Base-by-base conservation (phyloP, 2,329 filamentous ascomycete genomes). In the Xylaria sp. region DNA sequence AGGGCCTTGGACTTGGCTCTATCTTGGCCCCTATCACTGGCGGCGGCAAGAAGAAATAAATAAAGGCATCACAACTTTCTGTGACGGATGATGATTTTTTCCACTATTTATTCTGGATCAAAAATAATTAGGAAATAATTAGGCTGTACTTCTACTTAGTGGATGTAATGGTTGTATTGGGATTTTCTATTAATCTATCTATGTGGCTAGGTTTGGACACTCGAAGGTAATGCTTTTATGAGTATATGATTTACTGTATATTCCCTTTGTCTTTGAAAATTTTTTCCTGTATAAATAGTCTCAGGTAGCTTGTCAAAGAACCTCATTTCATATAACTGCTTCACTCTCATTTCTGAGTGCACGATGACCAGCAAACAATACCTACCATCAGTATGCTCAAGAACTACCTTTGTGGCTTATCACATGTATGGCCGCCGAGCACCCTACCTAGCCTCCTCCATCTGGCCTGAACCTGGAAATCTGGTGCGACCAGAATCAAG, bases 1-100 rank as follows among this genome's bases (percentile, higher is more conserved):
- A 89, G 8, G 87, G 91, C 1, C 86, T 97, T 34, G 94, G 94
- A 70, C 82, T 94, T 0, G 86, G 86, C 3, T 76, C 78, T 0
- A 71, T 86, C 28, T 80, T 84, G 4, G 80, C 80, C 4, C 76
- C 81, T 0, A 70, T 86, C 61, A 84, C 82, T 9, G 84, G 64
- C 13, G 18, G 83, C 9, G n/a, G 83, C 9, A 82, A 85, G 79
- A 82, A 84, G 71, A 79, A 79, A 66, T 75, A 67, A 67, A n/a
- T n/a, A n/a, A n/a, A n/a, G n/a, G n/a, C n/a, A 4, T 18, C 5
- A 1, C 28, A 2, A 46, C 18, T 5, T 3, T 3, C 5, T 5
- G 41, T 46, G 13, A 50, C 12, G n/a, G 2, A 48, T n/a, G n/a
- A n/a, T n/a, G n/a, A n/a, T n/a, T n/a, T n/a, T n/a, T n/a, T n/a